phyloP scores from a whole-genome alignment of 108 stramenopile genomes.

The Nitzschia putrida region DNA sequence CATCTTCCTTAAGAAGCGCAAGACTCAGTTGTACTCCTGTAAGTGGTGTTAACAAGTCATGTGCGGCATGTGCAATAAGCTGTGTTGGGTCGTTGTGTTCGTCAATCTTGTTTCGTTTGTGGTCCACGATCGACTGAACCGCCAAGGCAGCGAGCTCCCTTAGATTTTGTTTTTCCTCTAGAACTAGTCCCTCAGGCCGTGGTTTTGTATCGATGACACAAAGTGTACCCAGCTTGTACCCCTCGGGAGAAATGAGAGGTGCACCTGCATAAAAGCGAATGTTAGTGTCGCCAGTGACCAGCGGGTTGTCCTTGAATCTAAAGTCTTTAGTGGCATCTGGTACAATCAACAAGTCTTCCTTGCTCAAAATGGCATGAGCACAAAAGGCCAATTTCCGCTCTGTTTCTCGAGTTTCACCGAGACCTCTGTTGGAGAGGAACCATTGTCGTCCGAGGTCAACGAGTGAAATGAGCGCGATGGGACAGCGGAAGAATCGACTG shows the following conservation, averaged over 20 bases:
- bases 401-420: conserved; percentile 61
- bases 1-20: conserved; percentile 56
- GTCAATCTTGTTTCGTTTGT: conserved; percentile 38
- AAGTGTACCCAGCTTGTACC: conserved; percentile 72
- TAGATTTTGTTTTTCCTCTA: conserved; percentile 65
- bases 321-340: conserved; percentile 65
- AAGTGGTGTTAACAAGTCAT: conserved; percentile 78
- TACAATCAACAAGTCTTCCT: conserved; percentile 59
- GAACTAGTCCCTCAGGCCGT: conserved; percentile 48
- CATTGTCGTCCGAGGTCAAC: conserved; percentile 77
- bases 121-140: conserved; percentile 47
- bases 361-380: conserved; percentile 61
- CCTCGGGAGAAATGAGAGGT: conserved; percentile 69
- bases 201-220: conserved; percentile 76
- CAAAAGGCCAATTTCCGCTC: conserved; percentile 75
- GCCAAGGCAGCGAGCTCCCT: conserved; percentile 60
- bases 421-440: conserved; percentile 70
- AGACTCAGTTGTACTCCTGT: conserved; percentile 66
- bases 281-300: conserved; percentile 68
- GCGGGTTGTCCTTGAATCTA: conserved; percentile 61
- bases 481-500: conserved; percentile 62
- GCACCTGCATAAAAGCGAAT: conserved; percentile 87
- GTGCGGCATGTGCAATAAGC: conserved; percentile 66
- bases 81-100: conserved; percentile 43
- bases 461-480: conserved; percentile 68